These are phyloP conservation scores for Fonsecaea nubica DNA, from an alignment of 2,329 filamentous ascomycete species.

Conservation along the genomic window DNA sequence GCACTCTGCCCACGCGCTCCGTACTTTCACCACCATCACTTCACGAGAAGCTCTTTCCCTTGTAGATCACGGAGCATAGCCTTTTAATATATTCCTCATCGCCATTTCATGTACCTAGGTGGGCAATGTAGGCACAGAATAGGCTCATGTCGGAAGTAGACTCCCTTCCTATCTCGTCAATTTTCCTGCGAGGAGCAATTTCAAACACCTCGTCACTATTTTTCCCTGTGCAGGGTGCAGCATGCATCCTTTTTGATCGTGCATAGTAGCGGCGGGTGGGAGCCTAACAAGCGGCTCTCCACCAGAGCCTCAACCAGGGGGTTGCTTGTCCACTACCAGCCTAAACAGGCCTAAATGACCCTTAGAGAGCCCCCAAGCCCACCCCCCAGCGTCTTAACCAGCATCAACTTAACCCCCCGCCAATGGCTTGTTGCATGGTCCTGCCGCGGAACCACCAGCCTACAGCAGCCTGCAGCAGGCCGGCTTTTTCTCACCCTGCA, in stretches of 20 bases:
- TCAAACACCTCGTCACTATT: neutral
- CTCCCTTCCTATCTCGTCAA: neutral
- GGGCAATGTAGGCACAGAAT: neutral
- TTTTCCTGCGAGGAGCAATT: neutral
- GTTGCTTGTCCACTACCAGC: neutral
- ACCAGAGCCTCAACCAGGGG: conserved; percentile 3
- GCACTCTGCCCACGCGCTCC: too few species aligned
- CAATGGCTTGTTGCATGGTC: neutral
- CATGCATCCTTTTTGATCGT: conserved; percentile 12
- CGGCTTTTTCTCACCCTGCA: neutral
- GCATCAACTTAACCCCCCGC: neutral
- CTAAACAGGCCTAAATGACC: neutral
- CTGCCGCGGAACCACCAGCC: conserved; percentile 5
- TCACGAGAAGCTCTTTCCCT: neutral
- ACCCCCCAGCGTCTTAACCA: neutral
- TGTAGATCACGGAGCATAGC: conserved; percentile 3
- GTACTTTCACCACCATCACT: too few species aligned
- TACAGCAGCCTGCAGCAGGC: neutral
- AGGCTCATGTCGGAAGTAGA: neutral
- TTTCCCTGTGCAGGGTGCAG: neutral
- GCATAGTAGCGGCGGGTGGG: conserved; percentile 21
- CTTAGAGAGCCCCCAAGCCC: neutral
- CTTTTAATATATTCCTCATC: neutral
- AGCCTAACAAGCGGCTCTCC: neutral
- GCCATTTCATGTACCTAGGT: neutral